Percentiles rank a stretch among this genome's conserved stretches.
phyloP scores from a whole-genome alignment of 805 yeast genomes.

The Ogataea corticis region DNA sequence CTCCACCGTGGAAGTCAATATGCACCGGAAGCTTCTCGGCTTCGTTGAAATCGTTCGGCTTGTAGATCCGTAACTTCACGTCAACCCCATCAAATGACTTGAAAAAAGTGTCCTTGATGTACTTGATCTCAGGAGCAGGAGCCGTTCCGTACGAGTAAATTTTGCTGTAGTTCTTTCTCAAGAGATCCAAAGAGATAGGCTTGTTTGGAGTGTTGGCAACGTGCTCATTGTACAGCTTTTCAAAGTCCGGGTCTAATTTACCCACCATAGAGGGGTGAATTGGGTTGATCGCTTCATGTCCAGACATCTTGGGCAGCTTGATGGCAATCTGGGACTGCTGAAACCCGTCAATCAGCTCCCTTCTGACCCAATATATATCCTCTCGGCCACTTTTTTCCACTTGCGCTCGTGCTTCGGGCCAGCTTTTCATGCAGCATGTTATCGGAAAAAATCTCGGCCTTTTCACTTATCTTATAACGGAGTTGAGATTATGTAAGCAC shows the following conservation, averaged over 20 bases:
- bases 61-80: constrained; percentile 28
- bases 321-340: too few species aligned
- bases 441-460: background rate
- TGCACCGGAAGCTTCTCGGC: constrained; percentile 31
- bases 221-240: constrained; percentile 26
- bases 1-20: constrained; percentile 37
- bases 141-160: constrained; percentile 30
- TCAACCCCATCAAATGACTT: constrained; percentile 28
- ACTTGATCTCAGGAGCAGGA: constrained; percentile 24
- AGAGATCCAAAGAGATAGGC: constrained; percentile 20
- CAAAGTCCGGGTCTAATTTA: constrained; percentile 29
- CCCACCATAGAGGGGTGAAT: constrained; percentile 22
- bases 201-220: constrained; percentile 25
- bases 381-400: background rate
- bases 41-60: constrained; percentile 24
- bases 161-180: constrained; percentile 26
- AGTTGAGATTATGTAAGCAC: background rate
- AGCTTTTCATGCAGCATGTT: background rate
- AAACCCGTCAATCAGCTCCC: too few species aligned
- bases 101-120: constrained; percentile 16
- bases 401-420: constrained; percentile 1
- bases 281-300: constrained; percentile 22
- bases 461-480: background rate
- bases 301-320: constrained; percentile 7
- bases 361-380: too few species aligned